A percentile compares a stretch with the other conserved stretches of the same genome.
phyloP scores from a whole-genome alignment of 345 rosid species.

The Sisymbrium irio region DNA sequence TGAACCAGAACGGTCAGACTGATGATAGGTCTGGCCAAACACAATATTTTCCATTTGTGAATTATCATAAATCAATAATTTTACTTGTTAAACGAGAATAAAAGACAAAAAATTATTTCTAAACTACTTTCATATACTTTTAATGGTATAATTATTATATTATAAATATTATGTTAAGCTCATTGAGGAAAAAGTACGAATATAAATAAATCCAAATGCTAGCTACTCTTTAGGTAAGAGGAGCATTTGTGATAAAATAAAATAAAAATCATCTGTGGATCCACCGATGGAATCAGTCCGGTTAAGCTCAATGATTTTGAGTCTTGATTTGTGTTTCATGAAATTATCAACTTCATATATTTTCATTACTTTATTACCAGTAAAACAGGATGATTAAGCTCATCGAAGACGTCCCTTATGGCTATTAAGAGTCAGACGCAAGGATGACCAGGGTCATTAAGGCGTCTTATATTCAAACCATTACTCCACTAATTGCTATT shows the following conservation, averaged over 20 bases:
- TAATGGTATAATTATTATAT: neutral
- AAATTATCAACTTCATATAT: neutral
- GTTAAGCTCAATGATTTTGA: slow-evolving; percentile 15
- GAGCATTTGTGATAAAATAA: neutral
- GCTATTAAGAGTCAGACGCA: slow-evolving; percentile 27
- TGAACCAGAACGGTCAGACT: neutral
- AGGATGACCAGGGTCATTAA: slow-evolving; percentile 17
- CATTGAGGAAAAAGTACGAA: neutral
- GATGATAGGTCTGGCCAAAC: neutral
- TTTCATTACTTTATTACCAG: neutral
- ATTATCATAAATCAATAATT: neutral
- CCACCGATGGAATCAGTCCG: neutral
- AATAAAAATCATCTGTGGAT: neutral
- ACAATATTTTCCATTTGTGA: neutral
- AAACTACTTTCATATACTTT: neutral
- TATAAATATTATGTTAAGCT: neutral
- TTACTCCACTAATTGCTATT: slow-evolving; percentile 30
- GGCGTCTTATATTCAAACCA: slow-evolving; percentile 11
- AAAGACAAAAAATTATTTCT: neutral
- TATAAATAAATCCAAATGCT: neutral
- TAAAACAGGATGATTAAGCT: slow-evolving; percentile 22
- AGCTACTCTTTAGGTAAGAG: neutral
- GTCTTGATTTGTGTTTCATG: slow-evolving; percentile 5
- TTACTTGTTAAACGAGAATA: neutral
- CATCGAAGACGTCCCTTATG: slow-evolving; percentile 26